Percentiles rank a stretch among this genome's conserved stretches.
These are phyloP conservation scores for Sequoia sempervirens DNA, from an alignment of 75 land plant genomes.

Conservation along the genomic window DNA sequence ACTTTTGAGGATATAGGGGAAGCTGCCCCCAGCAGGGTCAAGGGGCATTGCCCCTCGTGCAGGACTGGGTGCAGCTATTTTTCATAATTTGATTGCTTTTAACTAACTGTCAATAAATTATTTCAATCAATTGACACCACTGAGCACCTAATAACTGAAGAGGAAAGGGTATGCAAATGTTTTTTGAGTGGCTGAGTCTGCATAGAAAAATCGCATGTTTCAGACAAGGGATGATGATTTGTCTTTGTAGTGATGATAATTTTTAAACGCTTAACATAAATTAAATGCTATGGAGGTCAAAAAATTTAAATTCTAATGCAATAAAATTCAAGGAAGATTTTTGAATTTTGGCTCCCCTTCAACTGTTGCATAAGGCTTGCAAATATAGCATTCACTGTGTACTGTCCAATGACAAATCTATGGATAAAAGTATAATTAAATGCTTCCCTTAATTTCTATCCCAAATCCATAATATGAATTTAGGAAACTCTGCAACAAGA, in stretches of 20 bases:
- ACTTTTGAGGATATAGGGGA: no score
- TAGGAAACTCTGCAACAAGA: neutral
- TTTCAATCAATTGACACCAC: no score
- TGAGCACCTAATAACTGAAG: no score
- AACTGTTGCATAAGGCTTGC: neutral
- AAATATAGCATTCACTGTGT: neutral
- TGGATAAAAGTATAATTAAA: neutral
- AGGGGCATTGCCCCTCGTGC: no score
- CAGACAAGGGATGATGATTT: no score
- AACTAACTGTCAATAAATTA: no score
- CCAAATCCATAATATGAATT: neutral
- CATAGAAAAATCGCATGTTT: no score
- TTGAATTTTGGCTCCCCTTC: neutral
- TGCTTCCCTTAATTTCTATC: neutral
- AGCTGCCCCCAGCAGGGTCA: no score
- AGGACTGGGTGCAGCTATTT: no score
- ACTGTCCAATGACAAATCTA: neutral
- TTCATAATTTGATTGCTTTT: no score
- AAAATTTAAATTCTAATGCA: neutral
- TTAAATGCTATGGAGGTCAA: neutral
- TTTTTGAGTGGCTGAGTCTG: no score
- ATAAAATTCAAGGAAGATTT: neutral
- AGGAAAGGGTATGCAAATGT: no score
- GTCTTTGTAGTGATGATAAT: neutral
- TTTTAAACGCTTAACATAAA: neutral